These are phyloP conservation scores for Cyberlindnera veronae DNA, from an alignment of 805 yeast genomes.

Conservation along the genomic window DNA sequence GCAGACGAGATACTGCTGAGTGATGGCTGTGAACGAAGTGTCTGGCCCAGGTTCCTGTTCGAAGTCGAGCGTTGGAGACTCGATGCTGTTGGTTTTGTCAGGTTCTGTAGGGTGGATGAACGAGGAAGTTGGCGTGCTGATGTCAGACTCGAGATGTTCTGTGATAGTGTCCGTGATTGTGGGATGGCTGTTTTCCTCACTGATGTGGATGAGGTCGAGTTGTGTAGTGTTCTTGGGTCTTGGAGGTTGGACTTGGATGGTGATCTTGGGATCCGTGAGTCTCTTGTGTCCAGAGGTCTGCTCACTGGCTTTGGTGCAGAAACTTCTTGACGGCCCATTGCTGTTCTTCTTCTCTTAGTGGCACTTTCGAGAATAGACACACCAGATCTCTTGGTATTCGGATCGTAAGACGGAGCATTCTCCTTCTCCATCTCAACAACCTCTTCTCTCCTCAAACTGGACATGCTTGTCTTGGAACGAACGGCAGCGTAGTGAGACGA, in stretches of 20 bases:
- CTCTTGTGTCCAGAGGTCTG: background rate
- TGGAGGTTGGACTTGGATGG: conserved; percentile 8
- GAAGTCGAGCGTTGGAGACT: conserved; percentile 22
- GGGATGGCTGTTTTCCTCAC: conserved; percentile 8
- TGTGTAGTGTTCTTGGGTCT: background rate
- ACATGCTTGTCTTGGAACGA: conserved; percentile 8
- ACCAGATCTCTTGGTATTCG: conserved; percentile 23
- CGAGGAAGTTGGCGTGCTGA: conserved; percentile 16
- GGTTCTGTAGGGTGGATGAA: conserved; percentile 19
- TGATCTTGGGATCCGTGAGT: conserved; percentile 11
- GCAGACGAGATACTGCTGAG: conserved; percentile 1
- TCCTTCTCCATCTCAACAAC: conserved; percentile 25
- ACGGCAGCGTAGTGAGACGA: conserved; percentile 30
- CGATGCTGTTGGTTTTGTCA: conserved; percentile 23
- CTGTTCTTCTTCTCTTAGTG: conserved; percentile 26
- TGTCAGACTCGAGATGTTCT: conserved; percentile 15
- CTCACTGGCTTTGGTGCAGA: background rate
- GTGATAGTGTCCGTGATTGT: conserved; percentile 11
- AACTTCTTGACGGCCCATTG: conserved; percentile 16
- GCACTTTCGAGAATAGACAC: conserved; percentile 15
- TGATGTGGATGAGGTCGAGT: conserved; percentile 7
- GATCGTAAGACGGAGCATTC: conserved; percentile 23
- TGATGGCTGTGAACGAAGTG: conserved; percentile 6
- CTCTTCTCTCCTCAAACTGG: conserved; percentile 11
- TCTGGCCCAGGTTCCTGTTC: conserved; percentile 11